These are phyloP conservation scores for Penstemon newberryi DNA, from an alignment of 257 asterid species.

Conservation along the genomic window DNA sequence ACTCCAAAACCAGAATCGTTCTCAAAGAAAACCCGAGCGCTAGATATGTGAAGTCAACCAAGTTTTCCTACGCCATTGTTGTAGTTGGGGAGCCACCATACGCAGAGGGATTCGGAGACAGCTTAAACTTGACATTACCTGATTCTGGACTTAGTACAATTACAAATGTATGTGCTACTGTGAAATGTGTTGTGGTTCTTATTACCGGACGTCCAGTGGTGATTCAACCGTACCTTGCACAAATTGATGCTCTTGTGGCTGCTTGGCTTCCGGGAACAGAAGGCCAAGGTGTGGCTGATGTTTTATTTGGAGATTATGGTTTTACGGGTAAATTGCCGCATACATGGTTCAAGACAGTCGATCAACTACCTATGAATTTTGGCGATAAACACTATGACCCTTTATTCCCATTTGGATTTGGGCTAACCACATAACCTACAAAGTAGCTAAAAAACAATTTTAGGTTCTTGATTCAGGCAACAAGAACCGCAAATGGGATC, in stretches of 20 bases:
- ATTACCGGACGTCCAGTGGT: slow-evolving; percentile 49
- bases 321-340: slow-evolving; percentile 39
- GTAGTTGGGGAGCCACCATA: slow-evolving; percentile 52
- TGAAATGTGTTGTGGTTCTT: slow-evolving; percentile 45
- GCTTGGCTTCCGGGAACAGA: slow-evolving; percentile 52
- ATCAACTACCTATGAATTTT: slow-evolving; percentile 50
- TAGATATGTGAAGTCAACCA: slow-evolving; percentile 26
- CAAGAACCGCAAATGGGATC: neutral
- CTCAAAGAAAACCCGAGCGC: slow-evolving; percentile 36
- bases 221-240: slow-evolving; percentile 33
- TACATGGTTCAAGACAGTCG: slow-evolving; percentile 47
- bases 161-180: slow-evolving; percentile 33
- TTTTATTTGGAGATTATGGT: slow-evolving; percentile 41
- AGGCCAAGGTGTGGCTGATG: slow-evolving; percentile 50
- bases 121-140: slow-evolving; percentile 43
- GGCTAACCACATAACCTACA: slow-evolving; percentile 32
- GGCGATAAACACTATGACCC: slow-evolving; percentile 52
- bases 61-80: slow-evolving; percentile 44
- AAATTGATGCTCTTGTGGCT: slow-evolving; percentile 41
- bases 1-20: slow-evolving; percentile 28
- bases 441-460: neutral
- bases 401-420: slow-evolving; percentile 38
- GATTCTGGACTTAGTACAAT: slow-evolving; percentile 34
- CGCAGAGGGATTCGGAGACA: slow-evolving; percentile 45
- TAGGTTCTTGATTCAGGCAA: neutral